phyloP scores from a whole-genome alignment of 1,284 basidiomycete species.

The Moesziomyces sp. region DNA sequence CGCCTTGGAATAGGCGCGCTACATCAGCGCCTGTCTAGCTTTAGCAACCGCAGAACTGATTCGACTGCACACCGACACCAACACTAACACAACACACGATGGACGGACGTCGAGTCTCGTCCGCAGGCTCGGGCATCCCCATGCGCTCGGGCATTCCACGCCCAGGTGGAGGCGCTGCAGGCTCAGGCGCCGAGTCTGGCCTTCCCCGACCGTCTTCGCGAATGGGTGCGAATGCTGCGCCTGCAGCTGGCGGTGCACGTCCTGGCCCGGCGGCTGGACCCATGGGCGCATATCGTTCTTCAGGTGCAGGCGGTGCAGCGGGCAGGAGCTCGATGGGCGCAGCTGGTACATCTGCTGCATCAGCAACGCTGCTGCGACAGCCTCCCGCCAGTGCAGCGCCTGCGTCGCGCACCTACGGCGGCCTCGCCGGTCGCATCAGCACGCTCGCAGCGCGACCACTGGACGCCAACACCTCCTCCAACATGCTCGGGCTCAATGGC shows the following conservation, averaged over 20 bases:
- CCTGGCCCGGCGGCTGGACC: conserved; percentile 18
- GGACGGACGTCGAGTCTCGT: conserved; percentile 28
- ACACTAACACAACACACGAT: conserved; percentile 6
- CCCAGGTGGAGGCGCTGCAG: conserved; percentile 16
- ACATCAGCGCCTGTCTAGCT: too few relatives aligned
- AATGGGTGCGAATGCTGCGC: conserved; percentile 5
- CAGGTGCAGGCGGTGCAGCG: conserved; percentile 7
- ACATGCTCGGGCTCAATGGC: conserved; percentile 15
- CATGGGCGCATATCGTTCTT: conserved; percentile 37
- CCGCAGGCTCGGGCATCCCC: conserved; percentile 35
- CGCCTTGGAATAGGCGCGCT: too few relatives aligned
- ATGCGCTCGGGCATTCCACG: conserved; percentile 44
- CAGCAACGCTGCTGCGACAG: conserved; percentile 21
- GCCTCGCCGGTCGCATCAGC: conserved; percentile 32
- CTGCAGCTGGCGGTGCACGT: not conserved
- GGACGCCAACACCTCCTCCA: conserved; percentile 23
- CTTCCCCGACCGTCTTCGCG: conserved; percentile 39
- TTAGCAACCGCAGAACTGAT: too few relatives aligned
- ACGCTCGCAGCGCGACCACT: conserved; percentile 32
- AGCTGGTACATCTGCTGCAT: not conserved
- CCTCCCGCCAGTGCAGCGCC: conserved; percentile 28
- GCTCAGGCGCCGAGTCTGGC: conserved; percentile 9
- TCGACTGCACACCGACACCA: not conserved
- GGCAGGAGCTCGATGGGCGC: conserved; percentile 13
- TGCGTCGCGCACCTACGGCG: conserved; percentile 26